These are phyloP conservation scores for Dissophora globulifera DNA, from an alignment of 192 early-diverging fungal species.

Conservation along the genomic window DNA sequence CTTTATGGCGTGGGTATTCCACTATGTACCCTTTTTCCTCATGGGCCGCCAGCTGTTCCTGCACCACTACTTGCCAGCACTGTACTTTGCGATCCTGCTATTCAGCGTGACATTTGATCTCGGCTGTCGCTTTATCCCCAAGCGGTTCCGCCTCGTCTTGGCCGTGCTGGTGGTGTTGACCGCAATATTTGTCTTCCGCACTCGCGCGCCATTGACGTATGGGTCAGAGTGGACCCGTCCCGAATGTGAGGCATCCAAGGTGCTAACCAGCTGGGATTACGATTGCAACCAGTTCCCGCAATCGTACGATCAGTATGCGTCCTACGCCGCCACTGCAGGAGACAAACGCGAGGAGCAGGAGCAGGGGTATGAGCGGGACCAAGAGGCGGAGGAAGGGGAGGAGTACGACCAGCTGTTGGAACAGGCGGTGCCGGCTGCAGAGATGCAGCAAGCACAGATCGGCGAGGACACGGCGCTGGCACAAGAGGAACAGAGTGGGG, in stretches of 20 bases:
- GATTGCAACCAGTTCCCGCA: conserved; percentile 66
- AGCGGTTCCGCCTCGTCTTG: conserved; percentile 61
- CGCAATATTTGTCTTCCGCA: conserved; percentile 70
- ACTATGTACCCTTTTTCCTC: conserved; percentile 90
- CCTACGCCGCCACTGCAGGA: not conserved
- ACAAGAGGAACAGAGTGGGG: not conserved
- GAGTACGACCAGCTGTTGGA: not conserved
- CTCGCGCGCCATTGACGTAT: conserved; percentile 87
- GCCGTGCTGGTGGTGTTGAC: conserved; percentile 59
- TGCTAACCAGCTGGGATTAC: conserved; percentile 86
- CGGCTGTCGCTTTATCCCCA: conserved; percentile 69
- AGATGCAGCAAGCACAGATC: not conserved
- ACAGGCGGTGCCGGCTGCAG: not conserved
- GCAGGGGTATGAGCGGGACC: not conserved
- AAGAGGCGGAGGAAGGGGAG: not conserved
- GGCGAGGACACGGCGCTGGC: conserved; percentile 1
- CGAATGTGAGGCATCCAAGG: conserved; percentile 81
- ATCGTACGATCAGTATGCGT: conserved; percentile 24
- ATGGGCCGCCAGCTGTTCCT: conserved; percentile 92
- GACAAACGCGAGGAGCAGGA: not conserved
- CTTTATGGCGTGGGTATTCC: conserved; percentile 80
- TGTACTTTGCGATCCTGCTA: conserved; percentile 87
- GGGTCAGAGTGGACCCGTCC: conserved; percentile 78
- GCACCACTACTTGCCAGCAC: conserved; percentile 95
- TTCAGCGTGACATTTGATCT: conserved; percentile 81